phyloP scores from a whole-genome alignment of 805 yeast genomes.

The Scheffersomyces coipomensis region DNA sequence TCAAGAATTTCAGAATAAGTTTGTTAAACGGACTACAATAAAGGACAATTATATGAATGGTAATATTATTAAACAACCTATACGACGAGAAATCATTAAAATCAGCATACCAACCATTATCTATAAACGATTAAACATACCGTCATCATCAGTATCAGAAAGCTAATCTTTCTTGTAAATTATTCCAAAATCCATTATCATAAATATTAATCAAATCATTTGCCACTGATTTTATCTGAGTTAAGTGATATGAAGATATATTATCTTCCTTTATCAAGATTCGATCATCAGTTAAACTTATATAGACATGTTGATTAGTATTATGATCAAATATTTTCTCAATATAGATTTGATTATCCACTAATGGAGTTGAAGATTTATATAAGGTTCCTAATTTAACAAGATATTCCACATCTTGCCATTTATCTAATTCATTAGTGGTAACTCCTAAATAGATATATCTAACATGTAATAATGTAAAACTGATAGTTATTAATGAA shows the following conservation, averaged over 20 bases:
- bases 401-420: slow-evolving; percentile 62
- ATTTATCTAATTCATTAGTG: slow-evolving; percentile 70
- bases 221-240: slow-evolving; percentile 21
- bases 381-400: slow-evolving; percentile 26
- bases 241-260: slow-evolving; percentile 8
- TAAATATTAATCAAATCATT: slow-evolving; percentile 42
- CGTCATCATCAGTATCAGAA: background rate
- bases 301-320: slow-evolving; percentile 19
- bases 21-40: background rate
- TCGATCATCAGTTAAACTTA: slow-evolving; percentile 21
- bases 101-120: slow-evolving; percentile 12
- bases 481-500: slow-evolving; percentile 34
- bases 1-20: background rate
- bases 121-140: slow-evolving; percentile 11
- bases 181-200: slow-evolving; percentile 47
- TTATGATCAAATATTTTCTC: slow-evolving; percentile 17
- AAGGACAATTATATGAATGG: background rate
- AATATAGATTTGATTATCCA: slow-evolving; percentile 16
- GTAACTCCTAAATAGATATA: slow-evolving; percentile 67
- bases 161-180: slow-evolving; percentile 32
- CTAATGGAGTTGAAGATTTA: slow-evolving; percentile 9
- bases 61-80: background rate
- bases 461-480: slow-evolving; percentile 44
- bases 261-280: slow-evolving; percentile 14
- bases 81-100: slow-evolving; percentile 1